A percentile compares a stretch with the other conserved stretches of the same genome.
Evolutionary conservation across 768 basidiomycete species (phyloP).

Genomic region (Suillus clintonianus): DNA sequence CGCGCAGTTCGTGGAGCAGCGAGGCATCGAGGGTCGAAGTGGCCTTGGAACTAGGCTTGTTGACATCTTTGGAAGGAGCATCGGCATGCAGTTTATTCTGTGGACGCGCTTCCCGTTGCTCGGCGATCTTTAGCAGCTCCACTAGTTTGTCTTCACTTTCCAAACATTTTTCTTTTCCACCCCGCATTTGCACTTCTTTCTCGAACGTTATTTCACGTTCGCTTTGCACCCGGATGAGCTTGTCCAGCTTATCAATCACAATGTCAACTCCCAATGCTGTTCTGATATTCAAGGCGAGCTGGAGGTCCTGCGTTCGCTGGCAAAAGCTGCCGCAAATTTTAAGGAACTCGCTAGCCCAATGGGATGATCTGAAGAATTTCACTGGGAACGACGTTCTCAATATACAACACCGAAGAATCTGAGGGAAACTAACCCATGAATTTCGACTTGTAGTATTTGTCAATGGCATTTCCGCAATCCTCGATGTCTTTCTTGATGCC

Average conservation of each 20-base stretch:
- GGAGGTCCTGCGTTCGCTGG: conserved; percentile 36
- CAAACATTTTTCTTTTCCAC: conserved; percentile 34
- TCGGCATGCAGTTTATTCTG: neutral
- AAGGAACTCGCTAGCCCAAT: conserved; percentile 42
- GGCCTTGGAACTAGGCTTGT: neutral
- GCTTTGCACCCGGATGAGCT: conserved; percentile 8
- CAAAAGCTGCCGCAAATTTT: conserved; percentile 35
- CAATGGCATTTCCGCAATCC: conserved; percentile 45
- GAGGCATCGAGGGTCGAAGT: neutral
- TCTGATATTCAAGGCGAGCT: conserved; percentile 39
- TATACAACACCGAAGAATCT: neutral
- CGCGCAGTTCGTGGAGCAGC: neutral
- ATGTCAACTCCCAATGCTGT: conserved; percentile 37
- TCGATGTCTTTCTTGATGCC: conserved; percentile 43
- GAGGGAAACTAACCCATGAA: conserved; percentile 34
- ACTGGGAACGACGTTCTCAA: conserved; percentile 15
- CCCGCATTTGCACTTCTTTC: conserved; percentile 24
- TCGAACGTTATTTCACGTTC: conserved; percentile 26
- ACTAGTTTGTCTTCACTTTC: neutral
- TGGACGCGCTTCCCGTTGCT: neutral
- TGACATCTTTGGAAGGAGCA: neutral
- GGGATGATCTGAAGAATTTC: conserved; percentile 32
- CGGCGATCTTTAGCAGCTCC: neutral
- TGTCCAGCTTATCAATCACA: conserved; percentile 14
- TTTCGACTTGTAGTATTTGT: conserved; percentile 46